A percentile compares a stretch with the other conserved stretches of the same genome.
phyloP scores from a whole-genome alignment of 148 eudicot species.

The Vaccinium myrtillus region DNA sequence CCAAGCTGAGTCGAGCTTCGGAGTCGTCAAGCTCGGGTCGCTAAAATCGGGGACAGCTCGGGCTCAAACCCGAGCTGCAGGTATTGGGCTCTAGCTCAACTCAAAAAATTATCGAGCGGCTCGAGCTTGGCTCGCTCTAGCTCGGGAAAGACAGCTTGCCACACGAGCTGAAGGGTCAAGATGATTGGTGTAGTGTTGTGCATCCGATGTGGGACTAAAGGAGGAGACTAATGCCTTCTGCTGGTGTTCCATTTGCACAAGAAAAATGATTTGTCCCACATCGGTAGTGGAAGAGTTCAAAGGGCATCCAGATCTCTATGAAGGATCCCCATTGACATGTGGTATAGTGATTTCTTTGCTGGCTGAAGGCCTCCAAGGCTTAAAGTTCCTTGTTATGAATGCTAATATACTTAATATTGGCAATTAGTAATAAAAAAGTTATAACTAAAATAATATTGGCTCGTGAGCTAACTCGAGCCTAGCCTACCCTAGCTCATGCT shows the following conservation, averaged over 20 bases:
- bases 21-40: not conserved
- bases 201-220: not conserved
- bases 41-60: not conserved
- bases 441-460: not conserved
- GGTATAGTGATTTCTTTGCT: not conserved
- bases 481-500: not conserved
- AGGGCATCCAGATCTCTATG: no score
- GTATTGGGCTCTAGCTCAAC: not conserved
- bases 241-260: not conserved
- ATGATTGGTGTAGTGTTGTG: not conserved
- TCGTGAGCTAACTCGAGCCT: not conserved
- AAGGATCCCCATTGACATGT: not conserved
- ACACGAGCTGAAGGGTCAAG: not conserved
- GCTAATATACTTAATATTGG: no score
- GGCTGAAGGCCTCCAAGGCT: not conserved
- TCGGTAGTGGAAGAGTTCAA: no score
- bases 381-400: no score
- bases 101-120: not conserved
- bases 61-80: not conserved
- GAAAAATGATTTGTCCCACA: no score
- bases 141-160: not conserved
- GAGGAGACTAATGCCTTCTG: not conserved
- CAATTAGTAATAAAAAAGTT: no score
- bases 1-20: not conserved
- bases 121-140: not conserved